Base-by-base conservation (phyloP, 139 green algal genomes). In the Tetraselmis striata region DNA sequence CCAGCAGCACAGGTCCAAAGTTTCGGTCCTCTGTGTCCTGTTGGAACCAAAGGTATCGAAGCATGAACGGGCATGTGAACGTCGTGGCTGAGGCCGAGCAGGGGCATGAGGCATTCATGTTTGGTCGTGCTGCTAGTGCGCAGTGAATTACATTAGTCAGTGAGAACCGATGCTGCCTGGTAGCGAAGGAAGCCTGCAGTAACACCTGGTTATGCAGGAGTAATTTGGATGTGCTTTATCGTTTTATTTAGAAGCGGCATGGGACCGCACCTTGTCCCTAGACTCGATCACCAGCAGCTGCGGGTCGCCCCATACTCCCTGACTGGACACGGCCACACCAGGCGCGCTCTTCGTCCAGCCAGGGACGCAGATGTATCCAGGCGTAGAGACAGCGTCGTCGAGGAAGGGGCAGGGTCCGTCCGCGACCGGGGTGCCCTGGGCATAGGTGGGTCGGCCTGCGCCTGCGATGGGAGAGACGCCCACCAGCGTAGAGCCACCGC, bases 21-120 rank as follows among this genome's bases (percentile, higher is more conserved):
- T 80, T 80, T 1, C 82, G 76, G 59, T 75, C 31, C 82, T 85
- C 82, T 27, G 45, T 80, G 82, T 85, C 82, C n/a, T 24, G 45
- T 67, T n/a, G n/a, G n/a, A n/a, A n/a, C n/a, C n/a, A n/a, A n/a
- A n/a, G n/a, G n/a, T n/a, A n/a, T n/a, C n/a, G n/a, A n/a, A n/a
- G n/a, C n/a, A n/a, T n/a, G n/a, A n/a, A n/a, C n/a, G n/a, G n/a
- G n/a, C n/a, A n/a, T n/a, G n/a, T n/a, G n/a, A n/a, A n/a, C n/a
- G n/a, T n/a, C n/a, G n/a, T n/a, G n/a, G n/a, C n/a, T n/a, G n/a
- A n/a, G n/a, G n/a, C n/a, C n/a, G n/a, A n/a, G n/a, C n/a, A n/a
- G n/a, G n/a, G n/a, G n/a, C n/a, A n/a, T n/a, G n/a, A n/a, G n/a
- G n/a, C n/a, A n/a, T n/a, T n/a, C n/a, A n/a, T n/a, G n/a, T n/a